Evolutionary conservation across 2,329 filamentous ascomycete genomes (phyloP).

Genomic region (Nemania serpens): DNA sequence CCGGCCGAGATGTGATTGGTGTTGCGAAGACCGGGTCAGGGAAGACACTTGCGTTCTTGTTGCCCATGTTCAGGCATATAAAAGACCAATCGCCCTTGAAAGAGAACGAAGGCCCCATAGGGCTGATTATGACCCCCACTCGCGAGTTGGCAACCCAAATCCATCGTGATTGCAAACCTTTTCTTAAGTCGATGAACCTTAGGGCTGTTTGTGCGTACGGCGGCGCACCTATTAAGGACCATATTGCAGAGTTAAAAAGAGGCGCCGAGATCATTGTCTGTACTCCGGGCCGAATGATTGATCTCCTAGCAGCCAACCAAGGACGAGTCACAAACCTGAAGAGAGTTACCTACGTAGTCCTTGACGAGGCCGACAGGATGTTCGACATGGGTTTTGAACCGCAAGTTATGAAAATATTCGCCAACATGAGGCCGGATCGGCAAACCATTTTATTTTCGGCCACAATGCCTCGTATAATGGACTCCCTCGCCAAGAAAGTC

Average conservation of each 20-base stretch:
- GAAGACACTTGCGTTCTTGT: slow-evolving; percentile 92
- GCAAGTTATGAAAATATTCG: slow-evolving; percentile 95
- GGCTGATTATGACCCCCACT: slow-evolving; percentile 90
- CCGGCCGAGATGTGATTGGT: slow-evolving; percentile 90
- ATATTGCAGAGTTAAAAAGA: slow-evolving; percentile 94
- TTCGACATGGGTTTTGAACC: slow-evolving; percentile 99
- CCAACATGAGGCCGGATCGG: slow-evolving; percentile 86
- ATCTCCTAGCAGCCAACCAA: slow-evolving; percentile 89
- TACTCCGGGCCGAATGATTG: slow-evolving; percentile 93
- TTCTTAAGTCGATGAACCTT: slow-evolving; percentile 82
- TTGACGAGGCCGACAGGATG: slow-evolving; percentile 98
- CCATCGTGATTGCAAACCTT: slow-evolving; percentile 91
- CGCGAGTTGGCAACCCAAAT: slow-evolving; percentile 94
- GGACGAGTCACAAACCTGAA: slow-evolving; percentile 91
- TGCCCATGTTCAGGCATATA: slow-evolving; percentile 98
- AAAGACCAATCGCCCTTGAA: slow-evolving; percentile 86
- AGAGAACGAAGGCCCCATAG: slow-evolving; percentile 84
- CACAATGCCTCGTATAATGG: slow-evolving; percentile 93
- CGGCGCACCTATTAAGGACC: slow-evolving; percentile 93
- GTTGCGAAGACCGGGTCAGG: slow-evolving; percentile 98
- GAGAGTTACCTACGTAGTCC: slow-evolving; percentile 89
- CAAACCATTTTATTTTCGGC: slow-evolving; percentile 97
- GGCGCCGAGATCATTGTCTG: slow-evolving; percentile 95
- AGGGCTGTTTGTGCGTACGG: slow-evolving; percentile 92
- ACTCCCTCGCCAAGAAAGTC: slow-evolving; percentile 86